Percentiles rank a stretch among this genome's conserved stretches.
Conservation (phyloP, 106 monocot genomes). For the Acorus gramineus region DNA sequence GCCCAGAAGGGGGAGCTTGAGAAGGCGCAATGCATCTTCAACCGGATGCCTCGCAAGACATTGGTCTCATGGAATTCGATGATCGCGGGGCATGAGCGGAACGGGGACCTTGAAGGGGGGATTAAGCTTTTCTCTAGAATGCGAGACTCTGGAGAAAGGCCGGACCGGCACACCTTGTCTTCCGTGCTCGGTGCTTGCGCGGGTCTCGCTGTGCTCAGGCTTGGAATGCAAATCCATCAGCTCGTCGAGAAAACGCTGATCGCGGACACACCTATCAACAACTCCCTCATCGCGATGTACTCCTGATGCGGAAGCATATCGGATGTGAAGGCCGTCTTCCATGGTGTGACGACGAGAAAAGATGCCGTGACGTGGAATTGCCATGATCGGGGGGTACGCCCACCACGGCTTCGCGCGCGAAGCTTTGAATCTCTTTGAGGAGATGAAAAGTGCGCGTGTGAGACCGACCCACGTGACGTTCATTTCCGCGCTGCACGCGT, state of each 20-base stretch:
- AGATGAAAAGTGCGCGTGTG: conserved; percentile 47
- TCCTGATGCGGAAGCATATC: conserved; percentile 52
- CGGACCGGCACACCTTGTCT: conserved; percentile 65
- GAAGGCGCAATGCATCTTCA: conserved; percentile 34
- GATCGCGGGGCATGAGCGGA: conserved; percentile 61
- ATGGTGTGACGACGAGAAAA: conserved; percentile 23
- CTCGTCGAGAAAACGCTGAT: conserved; percentile 42
- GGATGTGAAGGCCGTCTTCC: conserved; percentile 44
- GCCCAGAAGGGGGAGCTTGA: conserved; percentile 40
- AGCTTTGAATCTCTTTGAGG: conserved; percentile 44
- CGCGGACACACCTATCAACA: conserved; percentile 51
- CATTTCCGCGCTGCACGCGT: conserved; percentile 59
- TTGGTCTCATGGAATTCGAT: conserved; percentile 77
- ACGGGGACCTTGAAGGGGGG: conserved; percentile 49
- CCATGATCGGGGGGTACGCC: conserved; percentile 70
- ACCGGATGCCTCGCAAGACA: conserved; percentile 40
- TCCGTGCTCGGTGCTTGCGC: conserved; percentile 68
- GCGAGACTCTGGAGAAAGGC: conserved; percentile 33
- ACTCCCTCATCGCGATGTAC: conserved; percentile 92
- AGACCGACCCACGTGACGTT: conserved; percentile 80
- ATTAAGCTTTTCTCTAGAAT: conserved; percentile 49
- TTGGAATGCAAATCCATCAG: conserved; percentile 68
- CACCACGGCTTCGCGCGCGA: conserved; percentile 58
- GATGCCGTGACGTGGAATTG: conserved; percentile 82
- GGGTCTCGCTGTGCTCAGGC: conserved; percentile 38